Percentiles rank a stretch among this genome's conserved stretches.
phyloP scores from a whole-genome alignment of 2,329 filamentous ascomycete genomes.

The Periconia digitata region DNA sequence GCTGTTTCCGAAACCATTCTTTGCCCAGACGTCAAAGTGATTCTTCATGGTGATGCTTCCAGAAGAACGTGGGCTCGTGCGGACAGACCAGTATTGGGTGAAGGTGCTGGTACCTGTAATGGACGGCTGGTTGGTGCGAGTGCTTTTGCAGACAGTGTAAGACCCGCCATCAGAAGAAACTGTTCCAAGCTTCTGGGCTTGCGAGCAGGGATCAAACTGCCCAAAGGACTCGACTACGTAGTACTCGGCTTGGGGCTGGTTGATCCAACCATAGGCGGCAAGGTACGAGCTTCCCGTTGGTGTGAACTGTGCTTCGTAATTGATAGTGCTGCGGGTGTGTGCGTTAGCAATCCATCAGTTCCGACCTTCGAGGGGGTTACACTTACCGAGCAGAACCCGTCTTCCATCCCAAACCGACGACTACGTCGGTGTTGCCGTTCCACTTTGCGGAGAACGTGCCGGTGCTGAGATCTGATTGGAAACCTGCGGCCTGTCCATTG shows the following conservation, averaged over 20 bases:
- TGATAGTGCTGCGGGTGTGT: conserved; percentile 15
- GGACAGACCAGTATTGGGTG: conserved; percentile 57
- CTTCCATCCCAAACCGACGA: conserved; percentile 35
- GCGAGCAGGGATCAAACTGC: conserved; percentile 47
- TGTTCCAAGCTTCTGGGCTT: conserved; percentile 49
- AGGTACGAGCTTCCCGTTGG: conserved; percentile 26
- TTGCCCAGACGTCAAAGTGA: conserved; percentile 33
- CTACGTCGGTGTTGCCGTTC: conserved; percentile 31
- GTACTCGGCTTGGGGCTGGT: conserved; percentile 56
- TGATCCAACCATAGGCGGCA: conserved; percentile 59
- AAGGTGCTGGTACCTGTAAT: conserved; percentile 57
- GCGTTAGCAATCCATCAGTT: too few relatives aligned
- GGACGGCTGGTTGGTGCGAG: conserved; percentile 53
- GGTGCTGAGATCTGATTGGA: conserved; percentile 15
- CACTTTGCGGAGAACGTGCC: conserved; percentile 41
- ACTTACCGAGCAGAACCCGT: conserved; percentile 14
- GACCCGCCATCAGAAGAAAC: conserved; percentile 54
- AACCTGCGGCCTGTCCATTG: not conserved
- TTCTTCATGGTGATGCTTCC: conserved; percentile 40
- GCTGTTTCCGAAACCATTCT: conserved; percentile 22
- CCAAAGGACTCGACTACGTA: conserved; percentile 59
- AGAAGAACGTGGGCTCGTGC: conserved; percentile 50
- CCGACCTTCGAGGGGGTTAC: too few relatives aligned
- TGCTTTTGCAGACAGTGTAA: conserved; percentile 55
- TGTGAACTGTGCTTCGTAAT: conserved; percentile 26